phyloP scores from a whole-genome alignment of 176 grass and related monocot genomes.

The Eleusine indica region DNA sequence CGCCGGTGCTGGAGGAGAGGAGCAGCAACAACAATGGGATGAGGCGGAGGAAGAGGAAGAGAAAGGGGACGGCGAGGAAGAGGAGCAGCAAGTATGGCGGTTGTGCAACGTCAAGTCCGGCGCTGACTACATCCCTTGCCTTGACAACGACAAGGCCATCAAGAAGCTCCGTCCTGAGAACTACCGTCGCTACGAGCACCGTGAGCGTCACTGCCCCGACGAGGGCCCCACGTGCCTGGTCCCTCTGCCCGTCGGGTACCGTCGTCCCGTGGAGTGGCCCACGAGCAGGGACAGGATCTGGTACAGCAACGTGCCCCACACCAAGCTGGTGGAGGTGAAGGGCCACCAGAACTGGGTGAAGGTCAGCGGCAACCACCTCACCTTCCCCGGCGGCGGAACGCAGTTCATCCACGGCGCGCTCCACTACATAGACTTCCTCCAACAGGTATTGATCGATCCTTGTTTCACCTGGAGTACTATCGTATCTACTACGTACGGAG shows the following conservation, averaged over 20 bases:
- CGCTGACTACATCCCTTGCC: constrained; percentile 91
- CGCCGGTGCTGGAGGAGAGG: neutral
- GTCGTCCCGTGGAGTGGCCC: constrained; percentile 74
- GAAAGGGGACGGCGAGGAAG: constrained; percentile 11
- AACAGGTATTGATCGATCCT: constrained; percentile 41
- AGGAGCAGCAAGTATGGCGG: constrained; percentile 57
- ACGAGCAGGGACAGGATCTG: constrained; percentile 91
- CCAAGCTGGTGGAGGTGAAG: constrained; percentile 94
- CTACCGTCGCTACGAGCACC: constrained; percentile 81
- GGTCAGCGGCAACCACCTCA: constrained; percentile 82
- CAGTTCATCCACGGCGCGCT: constrained; percentile 98
- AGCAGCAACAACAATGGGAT: neutral
- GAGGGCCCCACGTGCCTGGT: constrained; percentile 82
- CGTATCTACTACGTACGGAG: no score
- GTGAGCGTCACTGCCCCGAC: constrained; percentile 88
- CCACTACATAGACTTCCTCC: constrained; percentile 99
- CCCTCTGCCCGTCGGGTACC: constrained; percentile 63
- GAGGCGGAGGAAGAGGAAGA: neutral
- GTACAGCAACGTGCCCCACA: constrained; percentile 90
- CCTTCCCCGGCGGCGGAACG: constrained; percentile 93
- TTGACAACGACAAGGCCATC: constrained; percentile 90
- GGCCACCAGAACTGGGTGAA: constrained; percentile 99
- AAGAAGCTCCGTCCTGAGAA: constrained; percentile 84
- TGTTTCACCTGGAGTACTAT: no score
- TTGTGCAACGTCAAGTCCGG: constrained; percentile 70